Conservation (phyloP, 1,139 yeast species). For the Saccharomycopsis phalli region DNA sequence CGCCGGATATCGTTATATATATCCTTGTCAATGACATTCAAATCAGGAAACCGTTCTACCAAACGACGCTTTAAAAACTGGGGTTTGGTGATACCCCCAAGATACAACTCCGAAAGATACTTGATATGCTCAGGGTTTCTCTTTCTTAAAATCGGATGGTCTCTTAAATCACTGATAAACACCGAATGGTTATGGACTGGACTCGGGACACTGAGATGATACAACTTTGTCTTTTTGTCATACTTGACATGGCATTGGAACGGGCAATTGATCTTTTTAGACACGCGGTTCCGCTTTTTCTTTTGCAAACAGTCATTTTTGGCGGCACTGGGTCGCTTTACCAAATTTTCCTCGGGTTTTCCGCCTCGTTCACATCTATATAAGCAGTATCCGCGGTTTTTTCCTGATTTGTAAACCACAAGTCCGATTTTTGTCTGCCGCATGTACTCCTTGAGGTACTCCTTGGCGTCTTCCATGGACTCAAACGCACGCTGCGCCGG, state of each 20-base stretch:
- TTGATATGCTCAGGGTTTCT: conserved; percentile 17
- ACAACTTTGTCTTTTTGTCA: conserved; percentile 14
- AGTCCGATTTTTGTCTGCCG: conserved; percentile 13
- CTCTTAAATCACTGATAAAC: conserved; percentile 7
- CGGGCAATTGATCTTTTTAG: conserved; percentile 17
- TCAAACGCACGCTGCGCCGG: conserved; percentile 17
- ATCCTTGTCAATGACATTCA: conserved; percentile 19
- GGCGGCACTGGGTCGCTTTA: conserved; percentile 10
- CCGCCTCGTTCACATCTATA: conserved; percentile 20
- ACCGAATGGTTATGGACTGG: conserved; percentile 18
- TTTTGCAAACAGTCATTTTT: conserved; percentile 3
- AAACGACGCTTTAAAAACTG: conserved; percentile 12
- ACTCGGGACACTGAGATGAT: conserved; percentile 14
- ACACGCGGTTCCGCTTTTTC: conserved; percentile 14
- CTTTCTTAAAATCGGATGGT: conserved; percentile 19
- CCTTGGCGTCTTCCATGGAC: conserved; percentile 18
- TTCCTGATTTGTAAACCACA: conserved; percentile 20
- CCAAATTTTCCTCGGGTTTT: conserved; percentile 17
- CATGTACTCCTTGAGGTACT: conserved; percentile 18
- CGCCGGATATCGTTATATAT: conserved; percentile 20
- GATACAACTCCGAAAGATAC: conserved; percentile 11
- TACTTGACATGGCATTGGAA: conserved; percentile 18
- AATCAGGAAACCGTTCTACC: conserved; percentile 17
- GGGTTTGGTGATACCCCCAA: conserved; percentile 16
- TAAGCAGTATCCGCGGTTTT: conserved; percentile 19